Conservation (phyloP, 495 filamentous ascomycete genomes). For the Hypomontagnella submonticulosa region DNA sequence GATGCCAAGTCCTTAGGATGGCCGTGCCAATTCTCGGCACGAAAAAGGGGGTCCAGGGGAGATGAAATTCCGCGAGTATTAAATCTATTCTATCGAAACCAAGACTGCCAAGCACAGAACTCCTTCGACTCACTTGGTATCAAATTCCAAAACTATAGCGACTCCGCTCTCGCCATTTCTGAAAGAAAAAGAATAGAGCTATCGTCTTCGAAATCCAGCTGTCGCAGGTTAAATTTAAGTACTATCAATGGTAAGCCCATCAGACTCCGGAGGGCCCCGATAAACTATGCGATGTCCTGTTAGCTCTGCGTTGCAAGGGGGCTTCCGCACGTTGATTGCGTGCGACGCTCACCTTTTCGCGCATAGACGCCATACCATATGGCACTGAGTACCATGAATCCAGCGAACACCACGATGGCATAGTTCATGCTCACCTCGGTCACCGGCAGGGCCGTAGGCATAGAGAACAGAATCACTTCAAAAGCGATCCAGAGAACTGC, state of each 20-base stretch:
- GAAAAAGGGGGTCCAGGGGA: too few relatives aligned
- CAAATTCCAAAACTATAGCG: too few relatives aligned
- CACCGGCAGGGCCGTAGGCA: conserved; percentile 70
- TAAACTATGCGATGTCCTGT: conserved; percentile 34
- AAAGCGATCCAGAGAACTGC: conserved; percentile 61
- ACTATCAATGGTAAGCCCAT: conserved; percentile 38
- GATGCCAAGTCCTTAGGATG: too few relatives aligned
- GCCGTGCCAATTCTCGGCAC: too few relatives aligned
- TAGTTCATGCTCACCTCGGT: conserved; percentile 70
- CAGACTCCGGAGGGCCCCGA: conserved; percentile 44
- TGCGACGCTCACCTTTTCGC: conserved; percentile 38
- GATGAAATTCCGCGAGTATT: too few relatives aligned
- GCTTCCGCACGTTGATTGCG: neutral
- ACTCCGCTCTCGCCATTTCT: too few relatives aligned
- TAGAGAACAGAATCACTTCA: conserved; percentile 70
- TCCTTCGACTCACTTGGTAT: too few relatives aligned
- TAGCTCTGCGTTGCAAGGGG: conserved; percentile 3
- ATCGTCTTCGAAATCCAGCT: too few relatives aligned
- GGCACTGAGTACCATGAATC: conserved; percentile 63
- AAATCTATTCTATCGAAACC: too few relatives aligned
- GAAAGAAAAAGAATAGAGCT: too few relatives aligned
- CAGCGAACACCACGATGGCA: conserved; percentile 70
- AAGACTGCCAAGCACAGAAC: too few relatives aligned
- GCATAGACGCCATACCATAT: conserved; percentile 55
- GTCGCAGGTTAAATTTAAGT: conserved; percentile 7